phyloP scores from a whole-genome alignment of 805 yeast genomes.

The Yamadazyma nakazawae region DNA sequence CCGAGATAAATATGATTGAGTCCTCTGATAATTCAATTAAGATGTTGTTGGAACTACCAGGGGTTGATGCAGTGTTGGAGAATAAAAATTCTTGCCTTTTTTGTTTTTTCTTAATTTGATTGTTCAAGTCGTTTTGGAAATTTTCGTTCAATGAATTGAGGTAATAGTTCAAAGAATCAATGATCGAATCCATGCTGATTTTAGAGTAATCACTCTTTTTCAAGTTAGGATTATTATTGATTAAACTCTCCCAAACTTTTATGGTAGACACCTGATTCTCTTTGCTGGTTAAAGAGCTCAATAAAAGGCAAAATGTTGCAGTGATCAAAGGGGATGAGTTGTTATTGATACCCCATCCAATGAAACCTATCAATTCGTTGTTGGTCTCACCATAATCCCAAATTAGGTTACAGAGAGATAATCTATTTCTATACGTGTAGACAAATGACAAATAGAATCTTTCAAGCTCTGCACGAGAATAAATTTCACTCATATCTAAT shows the following conservation, averaged over 20 bases:
- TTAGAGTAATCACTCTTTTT: slow-evolving; percentile 40
- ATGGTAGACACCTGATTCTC: slow-evolving; percentile 52
- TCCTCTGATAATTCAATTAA: slow-evolving; percentile 70
- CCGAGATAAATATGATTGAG: slow-evolving; percentile 67
- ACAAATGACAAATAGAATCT: slow-evolving; percentile 76
- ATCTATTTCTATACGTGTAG: slow-evolving; percentile 62
- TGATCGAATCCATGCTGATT: slow-evolving; percentile 55
- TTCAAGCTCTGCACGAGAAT: slow-evolving; percentile 81
- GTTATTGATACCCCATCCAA: slow-evolving; percentile 83
- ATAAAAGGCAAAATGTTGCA: slow-evolving; percentile 75
- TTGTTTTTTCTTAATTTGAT: slow-evolving; percentile 28
- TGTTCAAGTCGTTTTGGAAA: slow-evolving; percentile 32
- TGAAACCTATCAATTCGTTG: slow-evolving; percentile 70
- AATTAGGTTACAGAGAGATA: slow-evolving; percentile 53
- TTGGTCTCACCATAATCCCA: slow-evolving; percentile 47
- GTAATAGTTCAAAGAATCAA: slow-evolving; percentile 53
- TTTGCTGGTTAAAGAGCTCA: slow-evolving; percentile 63
- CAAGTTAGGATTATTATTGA: slow-evolving; percentile 23
- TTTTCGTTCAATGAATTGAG: slow-evolving; percentile 42
- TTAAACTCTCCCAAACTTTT: slow-evolving; percentile 38
- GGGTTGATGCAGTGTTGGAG: slow-evolving; percentile 14
- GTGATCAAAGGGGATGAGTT: slow-evolving; percentile 74
- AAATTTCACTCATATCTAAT: slow-evolving; percentile 56
- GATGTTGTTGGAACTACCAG: slow-evolving; percentile 32
- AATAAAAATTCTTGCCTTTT: slow-evolving; percentile 34